Evolutionary conservation across 2,329 filamentous ascomycete genomes (phyloP).

Genomic region (Microdochium paspali): DNA sequence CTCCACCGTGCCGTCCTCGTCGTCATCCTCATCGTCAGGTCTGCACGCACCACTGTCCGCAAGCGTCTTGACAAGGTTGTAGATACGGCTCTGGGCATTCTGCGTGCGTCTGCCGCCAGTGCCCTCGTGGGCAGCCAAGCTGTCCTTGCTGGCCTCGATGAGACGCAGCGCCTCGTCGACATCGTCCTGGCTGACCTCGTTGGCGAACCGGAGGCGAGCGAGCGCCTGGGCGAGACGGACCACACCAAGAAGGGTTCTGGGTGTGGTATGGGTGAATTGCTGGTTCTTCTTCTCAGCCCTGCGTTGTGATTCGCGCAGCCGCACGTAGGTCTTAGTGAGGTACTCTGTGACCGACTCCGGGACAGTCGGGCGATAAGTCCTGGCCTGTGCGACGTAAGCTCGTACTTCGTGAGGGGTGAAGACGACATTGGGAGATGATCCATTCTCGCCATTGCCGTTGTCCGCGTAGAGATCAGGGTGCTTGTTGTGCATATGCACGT

Average conservation of each 20-base stretch:
- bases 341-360: conserved; percentile 85
- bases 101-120: conserved; percentile 53
- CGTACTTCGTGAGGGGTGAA: conserved; percentile 91
- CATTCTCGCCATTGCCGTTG: conserved; percentile 36
- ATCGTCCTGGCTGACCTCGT: conserved; percentile 79
- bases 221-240: conserved; percentile 90
- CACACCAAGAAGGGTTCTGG: conserved; percentile 86
- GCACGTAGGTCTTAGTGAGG: conserved; percentile 93
- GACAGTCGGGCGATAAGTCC: conserved; percentile 79
- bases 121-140: conserved; percentile 61
- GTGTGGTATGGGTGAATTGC: conserved; percentile 88
- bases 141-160: conserved; percentile 88
- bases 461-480: conserved; percentile 63
- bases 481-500: conserved; percentile 93
- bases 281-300: conserved; percentile 84
- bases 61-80: conserved; percentile 84
- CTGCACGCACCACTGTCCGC: conserved; percentile 80
- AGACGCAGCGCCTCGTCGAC: conserved; percentile 91
- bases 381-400: conserved; percentile 88
- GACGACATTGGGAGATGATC: conserved; percentile 44
- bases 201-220: conserved; percentile 81
- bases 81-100: conserved; percentile 83
- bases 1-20: conserved; percentile 42
- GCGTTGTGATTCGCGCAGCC: conserved; percentile 85
- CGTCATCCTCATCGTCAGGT: conserved; percentile 52